Base-by-base conservation (phyloP, 192 early-diverging fungal species). In the Mortierella claussenii region DNA sequence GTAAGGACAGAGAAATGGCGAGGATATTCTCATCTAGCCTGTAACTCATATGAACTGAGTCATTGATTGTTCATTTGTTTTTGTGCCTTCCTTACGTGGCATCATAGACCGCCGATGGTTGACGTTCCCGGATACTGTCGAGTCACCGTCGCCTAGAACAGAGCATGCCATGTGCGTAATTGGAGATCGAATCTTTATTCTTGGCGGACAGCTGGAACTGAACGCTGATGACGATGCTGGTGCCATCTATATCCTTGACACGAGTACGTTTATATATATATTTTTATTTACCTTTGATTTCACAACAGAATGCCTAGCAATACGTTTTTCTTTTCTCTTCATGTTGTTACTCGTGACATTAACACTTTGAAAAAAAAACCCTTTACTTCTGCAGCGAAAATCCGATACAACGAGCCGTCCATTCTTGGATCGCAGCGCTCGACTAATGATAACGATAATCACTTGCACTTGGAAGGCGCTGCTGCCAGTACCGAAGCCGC, bases 121-220 rank as follows among this genome's bases (percentile, higher is more conserved):
- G 27, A 88, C 80, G 53, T 86, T 86, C 65, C 82, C 80, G 43
- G 83, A 86, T 43, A 86, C 86, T 64, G 76, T 82, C 9, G 75
- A 80, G 7, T 70, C 87, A 8, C 82, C 87, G 20, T 65, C 70
- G 9, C 80, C 87, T 2, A 70, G 87, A 33, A 68, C 67, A 55
- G 78, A 78, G 24, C 78, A 78, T 50, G 70, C 83, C 1, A 63
- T 88, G 75, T 79, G 83, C 27, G 59, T 62, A 37, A 49, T 78
- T n/a, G 63, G 78, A 3, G 79, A 83, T 40, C 84, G 79, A 63
- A 57, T 88, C 11, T 83, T 69, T 52, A 82, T 88, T 30, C n/a
- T 88, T 10, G 87, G 87, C 68, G 87, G 87, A 56, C 80, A 86
- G 61, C 52, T 76, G 58, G 64, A 76, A 45, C 71, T 34, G 51